Percentiles rank a stretch among this genome's conserved stretches.
phyloP scores from a whole-genome alignment of 2,329 filamentous ascomycete species.

The Colletotrichum cordylinicola region DNA sequence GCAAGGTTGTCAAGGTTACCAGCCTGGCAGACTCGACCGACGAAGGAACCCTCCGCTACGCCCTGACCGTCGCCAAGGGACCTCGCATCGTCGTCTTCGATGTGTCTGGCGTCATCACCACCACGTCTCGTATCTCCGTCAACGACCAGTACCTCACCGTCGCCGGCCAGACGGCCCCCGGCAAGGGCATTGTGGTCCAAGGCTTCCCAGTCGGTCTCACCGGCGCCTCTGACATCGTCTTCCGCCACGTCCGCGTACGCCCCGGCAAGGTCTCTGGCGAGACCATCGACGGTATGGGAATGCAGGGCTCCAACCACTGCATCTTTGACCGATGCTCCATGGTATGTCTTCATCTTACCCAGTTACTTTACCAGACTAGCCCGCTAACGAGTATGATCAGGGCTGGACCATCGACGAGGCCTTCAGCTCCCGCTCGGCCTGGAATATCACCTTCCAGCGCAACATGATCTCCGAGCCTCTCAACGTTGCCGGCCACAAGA shows the following conservation, averaged over 20 bases:
- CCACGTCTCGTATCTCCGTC: slow-evolving; percentile 48
- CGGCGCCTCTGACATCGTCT: slow-evolving; percentile 33
- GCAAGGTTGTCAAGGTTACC: slow-evolving; percentile 40
- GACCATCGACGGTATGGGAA: slow-evolving; percentile 39
- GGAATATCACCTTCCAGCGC: slow-evolving; percentile 40
- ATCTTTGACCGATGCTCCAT: slow-evolving; percentile 40
- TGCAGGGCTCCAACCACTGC: slow-evolving; percentile 37
- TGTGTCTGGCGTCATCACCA: slow-evolving; percentile 52
- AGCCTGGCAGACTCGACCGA: slow-evolving; percentile 36
- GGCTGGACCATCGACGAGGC: slow-evolving; percentile 39
- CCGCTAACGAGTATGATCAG: background rate
- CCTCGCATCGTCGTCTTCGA: slow-evolving; percentile 53
- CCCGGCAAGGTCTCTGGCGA: slow-evolving; percentile 33
- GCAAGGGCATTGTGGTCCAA: slow-evolving; percentile 41
- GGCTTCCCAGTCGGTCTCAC: slow-evolving; percentile 35
- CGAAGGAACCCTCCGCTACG: slow-evolving; percentile 38
- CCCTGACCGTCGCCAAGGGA: slow-evolving; percentile 41
- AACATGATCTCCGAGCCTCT: slow-evolving; percentile 40
- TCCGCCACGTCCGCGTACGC: slow-evolving; percentile 30
- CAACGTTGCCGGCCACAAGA: slow-evolving; percentile 40
- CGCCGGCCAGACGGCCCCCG: slow-evolving; percentile 54
- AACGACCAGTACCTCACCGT: slow-evolving; percentile 49
- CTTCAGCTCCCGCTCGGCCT: slow-evolving; percentile 36
- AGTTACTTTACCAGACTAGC: background rate
- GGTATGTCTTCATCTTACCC: background rate